These are phyloP conservation scores for Favolaschia claudopus DNA, from an alignment of 768 basidiomycete species.

Conservation along the genomic window DNA sequence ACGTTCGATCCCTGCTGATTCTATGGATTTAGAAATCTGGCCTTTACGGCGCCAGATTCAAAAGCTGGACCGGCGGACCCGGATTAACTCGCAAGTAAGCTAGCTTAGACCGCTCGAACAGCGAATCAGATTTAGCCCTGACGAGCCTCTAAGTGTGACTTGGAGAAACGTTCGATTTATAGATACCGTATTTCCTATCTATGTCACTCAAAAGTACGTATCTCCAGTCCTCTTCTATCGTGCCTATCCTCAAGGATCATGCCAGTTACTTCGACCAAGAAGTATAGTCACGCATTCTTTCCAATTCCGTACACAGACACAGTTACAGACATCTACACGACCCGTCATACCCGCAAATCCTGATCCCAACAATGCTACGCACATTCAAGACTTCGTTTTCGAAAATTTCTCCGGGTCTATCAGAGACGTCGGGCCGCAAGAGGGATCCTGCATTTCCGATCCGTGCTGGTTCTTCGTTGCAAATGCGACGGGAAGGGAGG, in stretches of 20 bases:
- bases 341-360: slow-evolving; percentile 14
- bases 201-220: slow-evolving; percentile 21
- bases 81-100: slow-evolving; percentile 44
- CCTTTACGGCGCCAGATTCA: slow-evolving; percentile 48
- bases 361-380: slow-evolving; percentile 15
- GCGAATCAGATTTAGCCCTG: slow-evolving; percentile 3
- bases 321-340: slow-evolving; percentile 3
- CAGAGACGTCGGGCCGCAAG: slow-evolving; percentile 13
- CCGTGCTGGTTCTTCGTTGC: slow-evolving; percentile 19
- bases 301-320: slow-evolving; percentile 1
- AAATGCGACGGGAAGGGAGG: slow-evolving; percentile 20
- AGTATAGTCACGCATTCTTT: background rate
- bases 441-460: slow-evolving; percentile 18
- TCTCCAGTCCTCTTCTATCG: slow-evolving; percentile 1
- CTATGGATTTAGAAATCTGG: slow-evolving; percentile 31
- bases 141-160: slow-evolving; percentile 12
- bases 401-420: slow-evolving; percentile 18
- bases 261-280: slow-evolving; percentile 17
- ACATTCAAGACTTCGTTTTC: slow-evolving; percentile 15
- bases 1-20: background rate
- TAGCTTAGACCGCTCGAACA: background rate
- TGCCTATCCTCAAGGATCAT: background rate
- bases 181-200: slow-evolving; percentile 17
- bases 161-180: slow-evolving; percentile 19
- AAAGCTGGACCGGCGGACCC: slow-evolving; percentile 49